These are phyloP conservation scores for Trypanosoma grayi DNA, from an alignment of 208 protist species.

Conservation along the genomic window DNA sequence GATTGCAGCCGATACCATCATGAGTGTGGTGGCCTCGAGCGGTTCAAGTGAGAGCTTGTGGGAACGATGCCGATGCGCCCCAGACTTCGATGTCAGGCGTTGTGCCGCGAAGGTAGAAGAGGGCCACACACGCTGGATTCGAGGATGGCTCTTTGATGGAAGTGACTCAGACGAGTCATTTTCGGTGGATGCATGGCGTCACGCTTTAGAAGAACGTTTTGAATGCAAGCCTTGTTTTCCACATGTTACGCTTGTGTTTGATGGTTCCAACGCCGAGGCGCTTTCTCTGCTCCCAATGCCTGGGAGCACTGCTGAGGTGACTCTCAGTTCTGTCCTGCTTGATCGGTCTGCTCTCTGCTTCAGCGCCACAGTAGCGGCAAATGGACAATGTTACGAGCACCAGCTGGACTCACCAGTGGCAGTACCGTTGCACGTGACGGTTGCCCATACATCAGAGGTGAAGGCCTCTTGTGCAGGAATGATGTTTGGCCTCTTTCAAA, in stretches of 20 bases:
- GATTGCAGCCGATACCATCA: conserved; percentile 9
- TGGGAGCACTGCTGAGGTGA: conserved; percentile 39
- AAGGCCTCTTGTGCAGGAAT: conserved; percentile 41
- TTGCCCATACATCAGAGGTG: conserved; percentile 35
- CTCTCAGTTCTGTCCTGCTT: conserved; percentile 47
- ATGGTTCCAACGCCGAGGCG: neutral
- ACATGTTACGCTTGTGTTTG: conserved; percentile 72
- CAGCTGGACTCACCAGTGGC: neutral
- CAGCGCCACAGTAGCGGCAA: neutral
- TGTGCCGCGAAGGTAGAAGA: conserved; percentile 13
- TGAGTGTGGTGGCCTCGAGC: neutral
- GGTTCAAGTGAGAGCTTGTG: conserved; percentile 7
- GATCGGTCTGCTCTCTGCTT: conserved; percentile 73
- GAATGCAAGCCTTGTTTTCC: conserved; percentile 22
- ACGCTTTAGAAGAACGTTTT: conserved; percentile 56
- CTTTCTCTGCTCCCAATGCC: conserved; percentile 7
- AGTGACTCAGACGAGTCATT: conserved; percentile 1
- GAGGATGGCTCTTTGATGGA: conserved; percentile 62
- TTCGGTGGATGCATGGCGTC: conserved; percentile 11
- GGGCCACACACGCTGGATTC: conserved; percentile 73
- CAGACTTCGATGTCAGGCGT: neutral
- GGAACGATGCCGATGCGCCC: conserved; percentile 8
- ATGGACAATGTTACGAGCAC: conserved; percentile 9
- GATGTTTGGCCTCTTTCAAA: conserved; percentile 54
- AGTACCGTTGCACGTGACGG: conserved; percentile 63